Base-by-base conservation (phyloP, 768 basidiomycete genomes). In the Phaffia tasmanica region DNA sequence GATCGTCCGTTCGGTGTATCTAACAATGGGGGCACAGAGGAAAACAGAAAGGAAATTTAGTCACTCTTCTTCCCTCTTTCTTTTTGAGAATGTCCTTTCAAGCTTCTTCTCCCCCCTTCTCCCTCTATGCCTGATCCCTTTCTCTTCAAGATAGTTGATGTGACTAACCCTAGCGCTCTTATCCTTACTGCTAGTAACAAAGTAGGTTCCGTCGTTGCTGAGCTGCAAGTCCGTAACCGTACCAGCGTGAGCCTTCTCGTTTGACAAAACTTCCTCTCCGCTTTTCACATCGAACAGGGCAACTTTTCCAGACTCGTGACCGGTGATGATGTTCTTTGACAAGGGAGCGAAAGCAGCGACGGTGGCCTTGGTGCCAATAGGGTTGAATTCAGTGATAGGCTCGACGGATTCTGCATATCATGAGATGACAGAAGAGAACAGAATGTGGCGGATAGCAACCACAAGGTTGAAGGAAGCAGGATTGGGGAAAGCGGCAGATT, bases 261-360 rank as follows among this genome's bases (percentile, higher is more conserved):
- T 92, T 75, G 79, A 84, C 47, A 80, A 76, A 25, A 89, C 76
- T 78, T 95, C 91, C 51, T 93, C 87, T 55, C 91, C 92, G 0
- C 84, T 83, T 75, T 85, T 86, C 67, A 85, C 84, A 73, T 97
- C 89, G 80, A 91, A 98, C 50, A 95, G 80, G 9, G 89, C 86
- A 47, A 97, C 82, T 75, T 94, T 97, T 21, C 95, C 95, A 53
- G 89, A 90, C 79, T 97, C 93, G 78, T 99, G 95, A 6, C 91
- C 94, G 2, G 92, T 94, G 68, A 98, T 79, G 76, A 99, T 85
- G 70, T 86, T 76, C 50, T 85, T 82, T 27, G 86, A 85, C 16
- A 81, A 80, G 60, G 86, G 82, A 4, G 89, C 87, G 77, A 95
- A 98, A 5, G 89, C 85, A 75, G 90, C 93, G 50, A 98, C 91